Base-by-base conservation (phyloP, 257 asterid species). In the Apocynum venetum region DNA sequence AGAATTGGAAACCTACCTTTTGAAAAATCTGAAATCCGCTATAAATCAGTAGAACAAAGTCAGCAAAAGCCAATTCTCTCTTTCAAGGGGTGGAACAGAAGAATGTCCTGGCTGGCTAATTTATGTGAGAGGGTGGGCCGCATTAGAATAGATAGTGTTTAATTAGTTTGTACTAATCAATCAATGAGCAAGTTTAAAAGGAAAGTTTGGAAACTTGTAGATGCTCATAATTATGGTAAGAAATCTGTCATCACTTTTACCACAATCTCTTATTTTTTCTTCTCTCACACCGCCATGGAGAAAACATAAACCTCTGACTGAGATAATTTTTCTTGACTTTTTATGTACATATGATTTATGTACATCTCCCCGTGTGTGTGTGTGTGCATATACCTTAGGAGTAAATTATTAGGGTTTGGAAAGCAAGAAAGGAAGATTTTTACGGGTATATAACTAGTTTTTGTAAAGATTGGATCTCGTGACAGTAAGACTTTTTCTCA, bases 381-480 rank as follows among this genome's bases (percentile, higher is more conserved):
- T 13, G 6, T 15, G 13, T 7, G 8, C 11, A 40, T 13, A 65
- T 6, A 43, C 70, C 70, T 73, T 79, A 25, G 31, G 31, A 25
- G 31, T 25, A 76, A 8, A 73, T 59, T 66, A 75, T 48, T 80
- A 74, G 85, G 86, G 80, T 82, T 75, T 63, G 61, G 52, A 48
- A 71, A 75, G 79, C 83, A 86, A 77, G 77, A 82, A 84, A 82
- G 73, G 82, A 76, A 85, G 88, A 85, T 75, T 76, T 56, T 80
- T 70, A 60, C 69, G 20, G 71, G 82, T 88, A 71, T 14, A 0
- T 14, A 13, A 13, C 14, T 53, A 15, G 43, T 53, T 59, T 44
- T 59, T 12, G 12, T 11, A 38, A 71, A 60, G 84, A 86, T 88
- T 85, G 93, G 95, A 92, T 89, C 93, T 85, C 79, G 93, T 86